A percentile compares a stretch with the other conserved stretches of the same genome.
phyloP scores from a whole-genome alignment of 1,284 basidiomycete genomes.

The Paramarasmius palmivorus region DNA sequence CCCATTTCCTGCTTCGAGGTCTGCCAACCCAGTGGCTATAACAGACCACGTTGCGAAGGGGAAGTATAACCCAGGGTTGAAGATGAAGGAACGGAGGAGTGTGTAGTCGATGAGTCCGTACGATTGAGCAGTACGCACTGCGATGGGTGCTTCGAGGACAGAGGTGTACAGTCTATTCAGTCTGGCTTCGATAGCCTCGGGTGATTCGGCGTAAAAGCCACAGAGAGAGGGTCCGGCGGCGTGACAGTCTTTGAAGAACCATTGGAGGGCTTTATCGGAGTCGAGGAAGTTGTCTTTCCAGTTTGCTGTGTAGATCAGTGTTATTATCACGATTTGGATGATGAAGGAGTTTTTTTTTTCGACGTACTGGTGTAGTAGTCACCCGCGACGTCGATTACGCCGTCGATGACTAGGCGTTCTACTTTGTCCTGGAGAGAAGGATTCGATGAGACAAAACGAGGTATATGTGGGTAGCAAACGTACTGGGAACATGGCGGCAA shows the following conservation, averaged over 20 bases:
- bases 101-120: slow-evolving; percentile 20
- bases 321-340: background rate
- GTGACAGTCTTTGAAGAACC: slow-evolving; percentile 18
- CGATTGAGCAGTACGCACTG: slow-evolving; percentile 11
- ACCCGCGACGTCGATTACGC: slow-evolving; percentile 15
- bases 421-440: slow-evolving; percentile 16
- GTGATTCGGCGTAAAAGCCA: slow-evolving; percentile 16
- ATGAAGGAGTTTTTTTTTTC: background rate
- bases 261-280: slow-evolving; percentile 11
- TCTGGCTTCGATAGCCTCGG: slow-evolving; percentile 10
- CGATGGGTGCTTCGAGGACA: slow-evolving; percentile 14
- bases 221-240: slow-evolving; percentile 18
- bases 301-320: slow-evolving; percentile 1
- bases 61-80: slow-evolving; percentile 13
- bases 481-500: slow-evolving; percentile 24
- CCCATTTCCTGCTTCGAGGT: slow-evolving; percentile 16
- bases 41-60: slow-evolving; percentile 15
- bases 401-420: slow-evolving; percentile 21
- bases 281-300: slow-evolving; percentile 16
- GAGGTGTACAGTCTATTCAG: slow-evolving; percentile 12
- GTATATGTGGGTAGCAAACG: background rate
- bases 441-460: background rate
- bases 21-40: slow-evolving; percentile 18
- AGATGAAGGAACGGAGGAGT: slow-evolving; percentile 13
- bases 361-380: slow-evolving; percentile 16